Evolutionary conservation across 306 rosid genomes (phyloP).

Genomic region (Casuarina glauca): DNA sequence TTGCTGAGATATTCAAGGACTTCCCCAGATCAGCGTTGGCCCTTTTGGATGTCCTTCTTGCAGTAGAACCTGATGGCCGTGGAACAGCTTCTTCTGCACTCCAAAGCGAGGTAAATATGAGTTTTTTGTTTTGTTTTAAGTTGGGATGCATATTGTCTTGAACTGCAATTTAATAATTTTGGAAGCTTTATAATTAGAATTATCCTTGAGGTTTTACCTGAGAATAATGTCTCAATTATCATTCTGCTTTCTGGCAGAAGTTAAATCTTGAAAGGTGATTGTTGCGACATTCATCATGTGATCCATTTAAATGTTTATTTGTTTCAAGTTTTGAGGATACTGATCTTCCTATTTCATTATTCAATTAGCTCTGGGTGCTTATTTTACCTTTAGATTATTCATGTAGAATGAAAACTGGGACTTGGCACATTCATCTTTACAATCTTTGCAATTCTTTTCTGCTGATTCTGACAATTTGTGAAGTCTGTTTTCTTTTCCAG

Average conservation of each 20-base stretch:
- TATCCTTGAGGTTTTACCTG: background rate
- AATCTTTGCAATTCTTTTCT: background rate
- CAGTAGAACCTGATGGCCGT: slow-evolving; percentile 67
- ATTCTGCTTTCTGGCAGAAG: background rate
- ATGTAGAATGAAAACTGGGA: background rate
- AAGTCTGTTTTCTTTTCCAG: slow-evolving; percentile 38
- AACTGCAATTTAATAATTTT: background rate
- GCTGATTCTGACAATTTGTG: slow-evolving; percentile 4
- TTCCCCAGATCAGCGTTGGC: slow-evolving; percentile 59
- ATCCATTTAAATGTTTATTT: background rate
- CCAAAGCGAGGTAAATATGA: slow-evolving; percentile 60
- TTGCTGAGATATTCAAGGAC: slow-evolving; percentile 68
- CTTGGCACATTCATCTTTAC: background rate
- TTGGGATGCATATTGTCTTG: background rate
- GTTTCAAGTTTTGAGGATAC: background rate
- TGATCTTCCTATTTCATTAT: background rate
- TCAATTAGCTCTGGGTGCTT: background rate
- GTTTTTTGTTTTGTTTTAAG: slow-evolving; percentile 6
- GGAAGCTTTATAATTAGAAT: background rate
- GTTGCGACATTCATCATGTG: background rate
- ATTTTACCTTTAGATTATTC: background rate
- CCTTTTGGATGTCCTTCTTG: slow-evolving; percentile 73
- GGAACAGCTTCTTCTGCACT: slow-evolving; percentile 82
- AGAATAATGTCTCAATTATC: background rate
- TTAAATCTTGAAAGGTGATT: background rate